Percentiles rank a stretch among this genome's conserved stretches.
Evolutionary conservation across 2,329 filamentous ascomycete species (phyloP).

Genomic region (Exophiala calicioides): DNA sequence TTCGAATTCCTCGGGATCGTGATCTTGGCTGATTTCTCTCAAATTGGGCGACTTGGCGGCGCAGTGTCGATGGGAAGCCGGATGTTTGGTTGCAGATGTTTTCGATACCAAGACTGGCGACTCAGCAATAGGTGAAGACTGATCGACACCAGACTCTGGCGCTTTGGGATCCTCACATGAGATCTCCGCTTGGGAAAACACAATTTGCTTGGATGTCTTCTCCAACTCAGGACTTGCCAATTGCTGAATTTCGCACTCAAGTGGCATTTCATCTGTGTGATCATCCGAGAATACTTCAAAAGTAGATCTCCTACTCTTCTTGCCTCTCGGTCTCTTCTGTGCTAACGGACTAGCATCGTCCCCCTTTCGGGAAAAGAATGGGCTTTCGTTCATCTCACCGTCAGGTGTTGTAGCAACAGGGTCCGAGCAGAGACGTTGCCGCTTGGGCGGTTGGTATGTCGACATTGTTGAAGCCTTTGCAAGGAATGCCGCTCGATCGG

Average conservation of each 20-base stretch:
- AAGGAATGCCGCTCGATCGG: slow-evolving; percentile 44
- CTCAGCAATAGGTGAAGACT: slow-evolving; percentile 25
- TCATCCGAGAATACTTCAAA: slow-evolving; percentile 57
- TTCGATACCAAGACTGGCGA: not conserved
- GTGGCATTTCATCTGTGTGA: slow-evolving; percentile 51
- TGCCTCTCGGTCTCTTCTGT: slow-evolving; percentile 38
- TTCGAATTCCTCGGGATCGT: slow-evolving; percentile 34
- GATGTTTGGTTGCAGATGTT: not conserved
- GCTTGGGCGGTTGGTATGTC: slow-evolving; percentile 51
- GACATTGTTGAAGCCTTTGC: slow-evolving; percentile 41
- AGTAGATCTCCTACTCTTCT: slow-evolving; percentile 45
- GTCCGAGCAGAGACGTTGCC: slow-evolving; percentile 55
- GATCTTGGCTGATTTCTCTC: slow-evolving; percentile 19
- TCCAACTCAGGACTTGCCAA: slow-evolving; percentile 24
- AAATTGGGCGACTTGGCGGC: not conserved
- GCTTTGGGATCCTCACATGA: slow-evolving; percentile 16
- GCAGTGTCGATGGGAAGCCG: not conserved
- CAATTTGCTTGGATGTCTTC: not conserved
- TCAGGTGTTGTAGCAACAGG: slow-evolving; percentile 38
- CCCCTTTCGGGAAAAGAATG: slow-evolving; percentile 46
- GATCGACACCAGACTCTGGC: slow-evolving; percentile 20
- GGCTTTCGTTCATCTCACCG: slow-evolving; percentile 44
- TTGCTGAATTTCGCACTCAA: slow-evolving; percentile 41
- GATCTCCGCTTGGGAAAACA: not conserved
- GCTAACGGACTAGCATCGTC: slow-evolving; percentile 43